A percentile compares a stretch with the other conserved stretches of the same genome.
Conservation (phyloP, 768 basidiomycete genomes). For the Infundibulicybe gibba region DNA sequence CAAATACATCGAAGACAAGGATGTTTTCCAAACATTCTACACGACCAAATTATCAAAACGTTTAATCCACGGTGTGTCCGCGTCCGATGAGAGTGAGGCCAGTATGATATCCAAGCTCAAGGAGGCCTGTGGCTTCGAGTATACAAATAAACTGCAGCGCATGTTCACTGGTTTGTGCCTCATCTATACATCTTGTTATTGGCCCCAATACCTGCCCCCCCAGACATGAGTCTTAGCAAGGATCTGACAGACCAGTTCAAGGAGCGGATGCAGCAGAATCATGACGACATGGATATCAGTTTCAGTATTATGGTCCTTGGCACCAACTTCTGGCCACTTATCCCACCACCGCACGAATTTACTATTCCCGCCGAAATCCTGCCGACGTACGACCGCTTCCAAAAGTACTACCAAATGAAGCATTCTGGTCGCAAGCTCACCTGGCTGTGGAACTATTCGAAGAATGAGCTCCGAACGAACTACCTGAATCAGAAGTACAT, state of each 20-base stretch:
- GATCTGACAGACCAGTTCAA: conserved; percentile 96
- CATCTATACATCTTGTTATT: not conserved
- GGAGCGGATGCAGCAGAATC: conserved; percentile 84
- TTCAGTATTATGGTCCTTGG: conserved; percentile 93
- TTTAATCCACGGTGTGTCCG: conserved; percentile 85
- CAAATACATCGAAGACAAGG: conserved; percentile 98
- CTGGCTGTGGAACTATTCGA: conserved; percentile 98
- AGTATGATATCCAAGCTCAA: conserved; percentile 98
- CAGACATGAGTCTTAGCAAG: conserved; percentile 94
- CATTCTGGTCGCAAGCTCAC: conserved; percentile 94
- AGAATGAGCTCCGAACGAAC: conserved; percentile 93
- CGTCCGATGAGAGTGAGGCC: conserved; percentile 93
- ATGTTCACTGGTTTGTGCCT: conserved; percentile 87
- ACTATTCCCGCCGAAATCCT: conserved; percentile 85
- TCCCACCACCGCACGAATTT: conserved; percentile 80
- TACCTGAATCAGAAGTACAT: conserved; percentile 95
- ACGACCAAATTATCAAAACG: conserved; percentile 91
- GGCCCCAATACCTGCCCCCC: not conserved
- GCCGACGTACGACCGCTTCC: conserved; percentile 87
- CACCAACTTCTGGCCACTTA: conserved; percentile 94
- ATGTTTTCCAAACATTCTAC: conserved; percentile 98
- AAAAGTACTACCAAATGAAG: conserved; percentile 89
- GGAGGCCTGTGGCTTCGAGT: conserved; percentile 95
- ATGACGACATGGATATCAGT: conserved; percentile 84
- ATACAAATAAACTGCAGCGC: conserved; percentile 91